Base-by-base conservation (phyloP, 441 rosid species). In the California macrophylla region DNA sequence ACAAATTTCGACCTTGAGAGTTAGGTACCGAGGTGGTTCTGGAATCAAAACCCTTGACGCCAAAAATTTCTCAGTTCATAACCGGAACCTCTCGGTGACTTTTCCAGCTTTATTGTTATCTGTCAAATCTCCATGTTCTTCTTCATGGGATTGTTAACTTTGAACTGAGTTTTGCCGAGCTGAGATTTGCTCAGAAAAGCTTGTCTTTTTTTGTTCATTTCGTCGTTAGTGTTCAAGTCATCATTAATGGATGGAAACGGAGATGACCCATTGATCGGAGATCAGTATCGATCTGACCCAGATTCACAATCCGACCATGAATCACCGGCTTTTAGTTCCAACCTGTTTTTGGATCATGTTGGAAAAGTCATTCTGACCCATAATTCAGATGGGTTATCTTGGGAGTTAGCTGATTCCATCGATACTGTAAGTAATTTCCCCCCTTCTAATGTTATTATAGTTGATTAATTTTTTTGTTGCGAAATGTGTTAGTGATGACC, bases 321-420 rank as follows among this genome's bases (percentile, higher is more conserved):
- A 58, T 65, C 64, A 20, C 69, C 79, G 25, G 66, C 67, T 29
- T 73, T 72, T 68, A 83, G 76, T 67, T 81, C 84, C 18, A 75
- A 75, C 40, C 66, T 93, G 8, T 78, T 79, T 70, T 74, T 90
- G 81, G 94, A 87, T 75, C 81, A 84, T 66, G 86, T 79, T 28
- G 98, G 98, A 18, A 84, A 84, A 76, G 88, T 89, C 6, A 66
- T 70, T 75, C 86, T 90, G 32, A 67, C 81, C 60, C 78, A 76
- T 52, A 66, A 81, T 79, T 79, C 86, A 28, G 83, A 87, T 76
- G 92, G 86, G 12, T 79, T 93, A 76, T 85, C 87, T n/a, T 89
- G 96, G 96, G 75, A 84, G 75, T 80, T 72, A 74, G 75, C 79
- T 47, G 86, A 83, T 65, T 68, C 91, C 74, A 30, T 71, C 6